Evolutionary conservation across 805 yeast species (phyloP).

Genomic region (Wickerhamia fluorescens): DNA sequence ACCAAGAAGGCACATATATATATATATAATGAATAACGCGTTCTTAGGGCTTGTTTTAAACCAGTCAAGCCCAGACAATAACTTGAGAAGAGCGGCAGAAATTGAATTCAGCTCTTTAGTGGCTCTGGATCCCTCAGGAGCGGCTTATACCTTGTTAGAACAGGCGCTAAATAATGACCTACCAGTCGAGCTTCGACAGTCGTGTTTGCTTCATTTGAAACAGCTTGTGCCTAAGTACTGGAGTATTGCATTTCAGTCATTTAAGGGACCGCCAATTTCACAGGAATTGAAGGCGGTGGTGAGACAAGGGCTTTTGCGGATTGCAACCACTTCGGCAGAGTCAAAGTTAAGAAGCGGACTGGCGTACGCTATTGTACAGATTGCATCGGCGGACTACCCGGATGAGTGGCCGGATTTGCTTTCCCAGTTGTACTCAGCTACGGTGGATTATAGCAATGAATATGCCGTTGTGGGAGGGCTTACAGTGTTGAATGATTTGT

Average conservation of each 20-base stretch:
- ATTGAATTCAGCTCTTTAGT: conserved; percentile 35
- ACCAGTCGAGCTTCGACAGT: conserved; percentile 44
- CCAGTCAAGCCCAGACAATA: conserved; percentile 44
- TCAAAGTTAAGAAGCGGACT: conserved; percentile 60
- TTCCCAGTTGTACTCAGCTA: conserved; percentile 36
- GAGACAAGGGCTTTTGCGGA: conserved; percentile 42
- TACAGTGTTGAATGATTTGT: conserved; percentile 62
- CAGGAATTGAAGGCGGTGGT: conserved; percentile 46
- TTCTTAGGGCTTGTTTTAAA: conserved; percentile 6
- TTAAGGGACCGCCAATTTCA: conserved; percentile 55
- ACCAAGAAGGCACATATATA: too few species aligned
- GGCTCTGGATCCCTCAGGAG: conserved; percentile 43
- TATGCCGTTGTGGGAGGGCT: conserved; percentile 46
- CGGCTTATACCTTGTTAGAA: conserved; percentile 35
- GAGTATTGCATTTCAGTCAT: conserved; percentile 79
- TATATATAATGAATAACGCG: too few species aligned
- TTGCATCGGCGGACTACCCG: conserved; percentile 86
- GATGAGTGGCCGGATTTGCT: conserved; percentile 89
- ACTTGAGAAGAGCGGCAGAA: conserved; percentile 47
- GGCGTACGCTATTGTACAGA: conserved; percentile 72
- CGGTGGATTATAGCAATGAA: conserved; percentile 23
- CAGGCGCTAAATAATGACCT: conserved; percentile 27
- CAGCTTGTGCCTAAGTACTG: conserved; percentile 66
- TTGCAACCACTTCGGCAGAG: conserved; percentile 38
- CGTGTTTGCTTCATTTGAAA: conserved; percentile 60